Conservation (phyloP, 495 filamentous ascomycete genomes). For the Penicillium robsamsonii region DNA sequence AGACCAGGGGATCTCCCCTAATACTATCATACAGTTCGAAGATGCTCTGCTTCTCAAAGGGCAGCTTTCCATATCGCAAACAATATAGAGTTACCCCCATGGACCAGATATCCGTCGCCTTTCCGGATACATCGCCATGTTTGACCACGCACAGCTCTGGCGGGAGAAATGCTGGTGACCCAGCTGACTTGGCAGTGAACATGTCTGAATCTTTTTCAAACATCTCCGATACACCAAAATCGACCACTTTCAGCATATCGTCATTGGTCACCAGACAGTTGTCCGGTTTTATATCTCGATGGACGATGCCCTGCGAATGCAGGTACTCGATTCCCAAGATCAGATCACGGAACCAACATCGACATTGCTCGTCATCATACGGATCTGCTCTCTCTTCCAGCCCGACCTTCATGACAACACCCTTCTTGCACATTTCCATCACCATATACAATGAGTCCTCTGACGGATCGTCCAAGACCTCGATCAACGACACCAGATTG, state of each 20-base stretch:
- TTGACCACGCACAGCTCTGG: constrained; percentile 88
- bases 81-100: constrained; percentile 98
- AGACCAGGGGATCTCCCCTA: constrained; percentile 56
- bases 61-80: constrained; percentile 80
- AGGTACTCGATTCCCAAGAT: constrained; percentile 96
- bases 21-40: constrained; percentile 90
- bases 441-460: constrained; percentile 99
- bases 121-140: constrained; percentile 85
- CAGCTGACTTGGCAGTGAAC: constrained; percentile 91
- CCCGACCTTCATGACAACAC: constrained; percentile 94
- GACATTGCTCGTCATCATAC: constrained; percentile 78
- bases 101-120: constrained; percentile 94
- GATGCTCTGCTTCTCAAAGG: constrained; percentile 74
- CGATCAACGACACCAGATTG: constrained; percentile 88
- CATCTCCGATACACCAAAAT: constrained; percentile 98
- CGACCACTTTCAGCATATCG: constrained; percentile 91
- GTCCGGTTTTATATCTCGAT: constrained; percentile 97
- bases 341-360: constrained; percentile 92
- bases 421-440: constrained; percentile 97
- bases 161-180: constrained; percentile 91
- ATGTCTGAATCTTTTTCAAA: constrained; percentile 88
- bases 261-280: constrained; percentile 89
- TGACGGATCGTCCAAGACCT: constrained; percentile 91
- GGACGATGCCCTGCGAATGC: constrained; percentile 91
- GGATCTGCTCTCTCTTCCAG: constrained; percentile 80